A percentile compares a stretch with the other conserved stretches of the same genome.
Evolutionary conservation across 192 early-diverging fungal genomes (phyloP).

Genomic region (Coemansia sp.): DNA sequence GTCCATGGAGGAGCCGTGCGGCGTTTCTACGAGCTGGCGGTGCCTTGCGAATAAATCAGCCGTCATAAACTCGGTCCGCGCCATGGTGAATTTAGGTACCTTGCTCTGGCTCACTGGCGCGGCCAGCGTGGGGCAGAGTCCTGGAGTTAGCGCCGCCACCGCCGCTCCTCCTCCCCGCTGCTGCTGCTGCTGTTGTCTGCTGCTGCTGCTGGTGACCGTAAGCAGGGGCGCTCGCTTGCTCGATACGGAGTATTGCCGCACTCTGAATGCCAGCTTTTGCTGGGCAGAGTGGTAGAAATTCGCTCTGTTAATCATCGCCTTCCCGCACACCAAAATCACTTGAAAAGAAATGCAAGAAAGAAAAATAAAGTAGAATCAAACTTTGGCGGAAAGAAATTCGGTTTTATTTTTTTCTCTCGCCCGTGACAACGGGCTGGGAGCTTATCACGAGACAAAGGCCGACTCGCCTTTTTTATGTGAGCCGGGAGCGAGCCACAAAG

Average conservation of each 20-base stretch:
- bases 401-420: too few species aligned
- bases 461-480: too few species aligned
- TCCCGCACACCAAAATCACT: background rate
- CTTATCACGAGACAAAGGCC: too few species aligned
- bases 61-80: conserved; percentile 41
- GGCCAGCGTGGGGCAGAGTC: background rate
- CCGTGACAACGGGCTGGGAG: too few species aligned
- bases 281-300: background rate
- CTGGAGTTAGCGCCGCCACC: too few species aligned
- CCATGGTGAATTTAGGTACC: conserved; percentile 53
- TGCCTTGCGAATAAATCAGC: conserved; percentile 46
- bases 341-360: background rate
- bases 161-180: background rate
- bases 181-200: background rate
- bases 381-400: too few species aligned
- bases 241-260: conserved; percentile 43
- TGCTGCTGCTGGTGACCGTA: conserved; percentile 1
- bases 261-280: background rate
- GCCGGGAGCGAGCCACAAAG: too few species aligned
- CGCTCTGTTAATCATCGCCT: background rate
- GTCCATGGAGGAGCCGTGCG: background rate
- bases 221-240: conserved; percentile 27
- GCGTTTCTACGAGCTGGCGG: conserved; percentile 28
- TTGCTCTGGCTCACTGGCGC: conserved; percentile 4
- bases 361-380: too few species aligned